A percentile compares a stretch with the other conserved stretches of the same genome.
phyloP scores from a whole-genome alignment of 805 yeast genomes.

The Metschnikowia bowlesiae region DNA sequence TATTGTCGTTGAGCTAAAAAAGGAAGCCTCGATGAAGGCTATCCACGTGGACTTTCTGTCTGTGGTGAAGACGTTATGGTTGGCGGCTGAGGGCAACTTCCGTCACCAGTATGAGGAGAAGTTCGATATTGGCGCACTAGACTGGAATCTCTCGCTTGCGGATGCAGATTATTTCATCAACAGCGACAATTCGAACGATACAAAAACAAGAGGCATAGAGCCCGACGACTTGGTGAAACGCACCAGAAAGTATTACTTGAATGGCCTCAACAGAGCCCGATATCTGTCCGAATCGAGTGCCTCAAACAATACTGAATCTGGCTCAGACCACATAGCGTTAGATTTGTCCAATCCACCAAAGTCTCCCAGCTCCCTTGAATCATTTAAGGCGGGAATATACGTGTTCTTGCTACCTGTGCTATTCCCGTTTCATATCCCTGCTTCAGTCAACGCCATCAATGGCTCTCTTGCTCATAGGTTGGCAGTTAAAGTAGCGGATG shows the following conservation, averaged over 20 bases:
- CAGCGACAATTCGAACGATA: slow-evolving; percentile 40
- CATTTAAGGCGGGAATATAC: slow-evolving; percentile 61
- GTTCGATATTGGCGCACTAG: slow-evolving; percentile 44
- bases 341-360: background rate
- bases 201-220: slow-evolving; percentile 36
- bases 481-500: slow-evolving; percentile 36
- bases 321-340: background rate
- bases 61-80: slow-evolving; percentile 47
- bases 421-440: slow-evolving; percentile 61
- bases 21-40: slow-evolving; percentile 34
- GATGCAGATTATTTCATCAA: slow-evolving; percentile 45
- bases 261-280: slow-evolving; percentile 6
- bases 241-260: slow-evolving; percentile 27
- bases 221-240: slow-evolving; percentile 42
- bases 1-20: slow-evolving; percentile 42
- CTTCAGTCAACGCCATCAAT: slow-evolving; percentile 49
- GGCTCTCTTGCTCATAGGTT: slow-evolving; percentile 46
- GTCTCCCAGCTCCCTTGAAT: background rate
- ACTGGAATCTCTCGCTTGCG: slow-evolving; percentile 37
- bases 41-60: slow-evolving; percentile 43
- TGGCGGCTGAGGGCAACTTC: slow-evolving; percentile 48
- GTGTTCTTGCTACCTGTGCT: slow-evolving; percentile 61
- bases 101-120: slow-evolving; percentile 41
- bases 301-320: slow-evolving; percentile 1
- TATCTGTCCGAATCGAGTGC: slow-evolving; percentile 5